These are phyloP conservation scores for Coniferiporia sulphurascens DNA, from an alignment of 1,284 basidiomycete species.

Conservation along the genomic window DNA sequence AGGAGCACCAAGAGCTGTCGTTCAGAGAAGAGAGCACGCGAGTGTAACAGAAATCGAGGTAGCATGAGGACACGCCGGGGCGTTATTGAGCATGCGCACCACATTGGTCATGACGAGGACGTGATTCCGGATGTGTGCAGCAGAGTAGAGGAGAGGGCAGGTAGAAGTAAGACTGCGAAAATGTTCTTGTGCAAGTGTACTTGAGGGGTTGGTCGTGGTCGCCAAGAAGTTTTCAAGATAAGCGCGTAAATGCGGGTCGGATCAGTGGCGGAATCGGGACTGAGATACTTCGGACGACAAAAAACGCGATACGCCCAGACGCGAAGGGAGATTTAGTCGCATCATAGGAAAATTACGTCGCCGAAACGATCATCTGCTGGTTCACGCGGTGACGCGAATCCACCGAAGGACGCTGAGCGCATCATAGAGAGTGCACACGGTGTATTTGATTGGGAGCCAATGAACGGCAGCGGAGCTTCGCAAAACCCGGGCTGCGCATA, in stretches of 20 bases:
- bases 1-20: not conserved
- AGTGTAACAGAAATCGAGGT: not conserved
- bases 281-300: too few species aligned
- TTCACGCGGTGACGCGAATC: constrained; percentile 19
- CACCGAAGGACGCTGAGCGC: constrained; percentile 26
- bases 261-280: not conserved
- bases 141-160: not conserved
- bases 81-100: not conserved
- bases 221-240: not conserved
- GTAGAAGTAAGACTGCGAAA: not conserved
- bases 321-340: constrained; percentile 21
- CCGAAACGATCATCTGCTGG: constrained; percentile 25
- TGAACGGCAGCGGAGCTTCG: constrained; percentile 20
- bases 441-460: constrained; percentile 20
- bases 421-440: constrained; percentile 20
- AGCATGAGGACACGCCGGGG: not conserved
- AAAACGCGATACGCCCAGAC: not conserved
- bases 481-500: not conserved
- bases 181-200: constrained; percentile 6
- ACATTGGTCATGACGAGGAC: not conserved
- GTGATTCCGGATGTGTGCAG: not conserved
- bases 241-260: not conserved
- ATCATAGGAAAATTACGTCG: constrained; percentile 22
- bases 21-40: not conserved
- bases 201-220: not conserved